phyloP scores from a whole-genome alignment of 768 basidiomycete genomes.

The Scleroderma citrinum region DNA sequence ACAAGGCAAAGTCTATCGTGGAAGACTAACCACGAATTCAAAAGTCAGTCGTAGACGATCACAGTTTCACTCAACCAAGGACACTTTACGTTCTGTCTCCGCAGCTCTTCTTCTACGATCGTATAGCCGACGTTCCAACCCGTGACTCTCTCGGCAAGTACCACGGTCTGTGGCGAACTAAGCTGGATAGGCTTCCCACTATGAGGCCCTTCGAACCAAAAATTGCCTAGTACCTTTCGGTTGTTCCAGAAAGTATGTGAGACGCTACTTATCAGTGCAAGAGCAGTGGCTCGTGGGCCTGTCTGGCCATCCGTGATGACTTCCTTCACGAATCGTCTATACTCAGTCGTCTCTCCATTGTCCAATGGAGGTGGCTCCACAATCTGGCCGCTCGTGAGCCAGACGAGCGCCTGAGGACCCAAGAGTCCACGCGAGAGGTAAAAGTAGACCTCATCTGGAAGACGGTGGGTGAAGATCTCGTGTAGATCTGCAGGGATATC shows the following conservation, averaged over 20 bases:
- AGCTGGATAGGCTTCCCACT: conserved; percentile 60
- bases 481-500: conserved; percentile 91
- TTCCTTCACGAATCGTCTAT: conserved; percentile 91
- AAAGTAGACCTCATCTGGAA: conserved; percentile 96
- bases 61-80: conserved; percentile 15
- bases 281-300: conserved; percentile 83
- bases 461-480: conserved; percentile 89
- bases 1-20: conserved; percentile 94
- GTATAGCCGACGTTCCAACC: conserved; percentile 86
- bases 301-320: conserved; percentile 94
- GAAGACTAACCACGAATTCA: conserved; percentile 58
- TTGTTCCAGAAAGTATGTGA: conserved; percentile 77
- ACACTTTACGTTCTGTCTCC: conserved; percentile 86
- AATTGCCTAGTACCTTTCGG: conserved; percentile 62
- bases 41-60: conserved; percentile 19
- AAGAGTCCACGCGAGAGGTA: conserved; percentile 91
- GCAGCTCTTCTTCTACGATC: conserved; percentile 88
- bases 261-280: conserved; percentile 82
- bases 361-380: conserved; percentile 85
- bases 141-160: conserved; percentile 80
- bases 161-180: conserved; percentile 70
- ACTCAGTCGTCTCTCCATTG: conserved; percentile 93
- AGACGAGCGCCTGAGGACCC: conserved; percentile 86
- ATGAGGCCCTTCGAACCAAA: conserved; percentile 69
- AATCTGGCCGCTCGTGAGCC: conserved; percentile 85